A percentile compares a stretch with the other conserved stretches of the same genome.
Conservation (phyloP, 2,329 filamentous ascomycete genomes). For the Escovopsis weberi region DNA sequence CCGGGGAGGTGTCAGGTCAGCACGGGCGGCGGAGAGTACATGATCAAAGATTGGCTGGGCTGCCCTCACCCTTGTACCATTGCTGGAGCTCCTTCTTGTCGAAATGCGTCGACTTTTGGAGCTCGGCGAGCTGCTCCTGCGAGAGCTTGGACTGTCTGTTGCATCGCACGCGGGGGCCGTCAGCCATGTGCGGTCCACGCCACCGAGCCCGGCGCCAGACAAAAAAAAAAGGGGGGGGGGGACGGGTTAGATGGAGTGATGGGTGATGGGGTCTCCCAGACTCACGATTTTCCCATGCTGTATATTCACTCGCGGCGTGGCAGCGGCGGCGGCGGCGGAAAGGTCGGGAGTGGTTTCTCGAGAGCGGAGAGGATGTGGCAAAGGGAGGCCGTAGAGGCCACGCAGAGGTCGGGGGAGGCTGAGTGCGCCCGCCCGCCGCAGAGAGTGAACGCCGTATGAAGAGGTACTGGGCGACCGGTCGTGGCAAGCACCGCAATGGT, state of each 20-base stretch:
- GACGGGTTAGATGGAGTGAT: too few species aligned
- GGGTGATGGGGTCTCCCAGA: not conserved
- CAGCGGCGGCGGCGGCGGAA: not conserved
- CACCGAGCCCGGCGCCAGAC: not conserved
- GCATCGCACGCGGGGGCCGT: too few species aligned
- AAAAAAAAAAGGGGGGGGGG: too few species aligned
- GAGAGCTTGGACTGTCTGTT: conserved; percentile 93
- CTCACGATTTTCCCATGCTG: conserved; percentile 7
- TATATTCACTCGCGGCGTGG: not conserved
- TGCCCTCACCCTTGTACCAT: conserved; percentile 88
- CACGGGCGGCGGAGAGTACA: not conserved
- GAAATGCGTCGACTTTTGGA: conserved; percentile 95
- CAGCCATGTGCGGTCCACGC: too few species aligned
- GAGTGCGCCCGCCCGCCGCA: too few species aligned
- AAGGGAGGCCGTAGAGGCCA: too few species aligned
- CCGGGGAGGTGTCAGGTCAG: not conserved
- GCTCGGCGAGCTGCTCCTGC: conserved; percentile 84
- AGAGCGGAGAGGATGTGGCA: not conserved
- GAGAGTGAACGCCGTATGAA: too few species aligned
- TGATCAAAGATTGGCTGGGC: too few species aligned
- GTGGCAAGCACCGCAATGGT: too few species aligned
- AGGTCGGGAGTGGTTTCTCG: not conserved
- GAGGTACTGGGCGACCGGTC: too few species aligned
- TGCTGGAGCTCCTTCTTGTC: conserved; percentile 99
- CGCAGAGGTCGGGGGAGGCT: too few species aligned